A percentile compares a stretch with the other conserved stretches of the same genome.
These are phyloP conservation scores for Arxiozyma slooffiae DNA, from an alignment of 1,139 yeast genomes.

Conservation along the genomic window DNA sequence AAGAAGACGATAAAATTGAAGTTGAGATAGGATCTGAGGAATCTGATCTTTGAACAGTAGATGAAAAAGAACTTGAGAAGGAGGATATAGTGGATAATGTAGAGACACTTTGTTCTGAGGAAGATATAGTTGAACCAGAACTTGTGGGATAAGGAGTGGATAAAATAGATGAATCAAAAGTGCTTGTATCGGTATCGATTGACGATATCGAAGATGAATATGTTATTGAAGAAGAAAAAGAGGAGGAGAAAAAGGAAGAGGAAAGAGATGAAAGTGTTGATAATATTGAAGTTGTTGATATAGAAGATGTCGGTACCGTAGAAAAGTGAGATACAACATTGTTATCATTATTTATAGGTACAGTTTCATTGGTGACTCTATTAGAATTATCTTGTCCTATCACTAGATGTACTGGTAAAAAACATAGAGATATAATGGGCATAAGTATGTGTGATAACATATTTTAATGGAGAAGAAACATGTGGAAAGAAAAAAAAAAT, in stretches of 20 bases:
- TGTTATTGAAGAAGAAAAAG: slow-evolving; percentile 4
- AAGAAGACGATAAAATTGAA: no score
- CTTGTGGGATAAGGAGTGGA: not conserved
- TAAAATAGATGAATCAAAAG: not conserved
- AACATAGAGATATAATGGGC: not conserved
- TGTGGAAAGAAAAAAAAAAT: not conserved
- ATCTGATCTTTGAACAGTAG: not conserved
- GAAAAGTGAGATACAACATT: not conserved
- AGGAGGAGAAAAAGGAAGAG: slow-evolving; percentile 22
- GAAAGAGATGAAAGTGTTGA: no score
- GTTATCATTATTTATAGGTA: not conserved
- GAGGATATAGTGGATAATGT: not conserved
- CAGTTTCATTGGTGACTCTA: not conserved
- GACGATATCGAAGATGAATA: not conserved
- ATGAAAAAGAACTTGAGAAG: not conserved
- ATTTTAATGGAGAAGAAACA: not conserved
- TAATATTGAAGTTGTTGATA: slow-evolving; percentile 11
- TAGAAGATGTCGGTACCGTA: slow-evolving; percentile 11
- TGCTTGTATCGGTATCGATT: not conserved
- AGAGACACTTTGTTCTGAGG: not conserved
- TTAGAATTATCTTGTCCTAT: not conserved
- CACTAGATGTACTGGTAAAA: not conserved
- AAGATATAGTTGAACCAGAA: not conserved
- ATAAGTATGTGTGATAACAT: not conserved
- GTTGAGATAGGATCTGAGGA: not conserved